phyloP scores from a whole-genome alignment of 2,329 filamentous ascomycete species.

The Xylariomycetidae sp. region DNA sequence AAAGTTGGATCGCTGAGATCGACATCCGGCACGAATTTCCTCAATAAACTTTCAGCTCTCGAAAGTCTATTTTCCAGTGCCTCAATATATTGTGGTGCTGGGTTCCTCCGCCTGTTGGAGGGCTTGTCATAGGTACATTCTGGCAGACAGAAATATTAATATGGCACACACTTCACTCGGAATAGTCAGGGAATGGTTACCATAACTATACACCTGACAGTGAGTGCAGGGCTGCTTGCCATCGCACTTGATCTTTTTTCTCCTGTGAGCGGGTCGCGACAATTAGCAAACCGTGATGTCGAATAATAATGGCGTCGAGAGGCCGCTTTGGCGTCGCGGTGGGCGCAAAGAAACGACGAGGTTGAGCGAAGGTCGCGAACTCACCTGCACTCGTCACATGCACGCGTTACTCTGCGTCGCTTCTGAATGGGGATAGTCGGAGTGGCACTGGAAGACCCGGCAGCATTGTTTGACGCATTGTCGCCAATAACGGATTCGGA shows the following conservation, averaged over 20 bases:
- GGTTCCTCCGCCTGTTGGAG: slow-evolving; percentile 85
- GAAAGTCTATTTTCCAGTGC: slow-evolving; percentile 78
- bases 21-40: slow-evolving; percentile 75
- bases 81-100: slow-evolving; percentile 89
- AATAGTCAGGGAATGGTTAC: slow-evolving; percentile 56
- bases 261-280: too few species aligned
- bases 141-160: too few species aligned
- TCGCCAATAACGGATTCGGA: slow-evolving; percentile 34
- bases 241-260: slow-evolving; percentile 86
- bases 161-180: too few species aligned
- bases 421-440: slow-evolving; percentile 65
- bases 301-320: too few species aligned
- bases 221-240: slow-evolving; percentile 88
- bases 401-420: slow-evolving; percentile 70
- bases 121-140: slow-evolving; percentile 96
- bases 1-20: slow-evolving; percentile 81
- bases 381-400: slow-evolving; percentile 71
- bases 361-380: too few species aligned
- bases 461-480: slow-evolving; percentile 16
- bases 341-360: too few species aligned
- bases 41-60: slow-evolving; percentile 75
- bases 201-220: slow-evolving; percentile 97
- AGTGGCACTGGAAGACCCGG: slow-evolving; percentile 27
- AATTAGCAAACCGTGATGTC: too few species aligned
- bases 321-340: too few species aligned